Percentiles rank a stretch among this genome's conserved stretches.
Conservation (phyloP, 1,139 yeast species). For the Eremothecium sinecaudum region DNA sequence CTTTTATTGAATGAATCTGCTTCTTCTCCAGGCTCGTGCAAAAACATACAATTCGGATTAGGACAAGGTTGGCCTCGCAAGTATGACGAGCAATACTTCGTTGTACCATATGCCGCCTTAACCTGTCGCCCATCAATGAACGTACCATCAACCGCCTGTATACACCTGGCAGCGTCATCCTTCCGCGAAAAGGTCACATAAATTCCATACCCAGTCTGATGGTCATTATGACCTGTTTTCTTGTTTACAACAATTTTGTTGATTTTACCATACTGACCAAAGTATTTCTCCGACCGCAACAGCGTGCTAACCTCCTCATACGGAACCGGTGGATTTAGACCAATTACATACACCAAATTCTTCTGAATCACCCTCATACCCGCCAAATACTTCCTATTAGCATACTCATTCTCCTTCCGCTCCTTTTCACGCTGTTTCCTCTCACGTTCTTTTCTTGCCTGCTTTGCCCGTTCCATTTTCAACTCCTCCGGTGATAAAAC, state of each 20-base stretch:
- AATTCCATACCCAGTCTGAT: slow-evolving; percentile 77
- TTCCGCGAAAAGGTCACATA: slow-evolving; percentile 88
- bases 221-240: slow-evolving; percentile 43
- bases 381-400: slow-evolving; percentile 84
- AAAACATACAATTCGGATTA: slow-evolving; percentile 96
- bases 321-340: slow-evolving; percentile 76
- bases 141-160: slow-evolving; percentile 89
- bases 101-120: slow-evolving; percentile 96
- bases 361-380: slow-evolving; percentile 97
- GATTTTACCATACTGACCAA: slow-evolving; percentile 96
- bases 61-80: slow-evolving; percentile 94
- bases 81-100: slow-evolving; percentile 94
- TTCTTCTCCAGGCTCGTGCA: slow-evolving; percentile 99
- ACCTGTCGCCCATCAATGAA: slow-evolving; percentile 79
- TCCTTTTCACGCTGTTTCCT: slow-evolving; percentile 86
- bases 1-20: slow-evolving; percentile 94
- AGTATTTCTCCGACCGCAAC: slow-evolving; percentile 82
- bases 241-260: slow-evolving; percentile 88
- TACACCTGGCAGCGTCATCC: slow-evolving; percentile 92
- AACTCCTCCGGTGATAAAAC: slow-evolving; percentile 78
- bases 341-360: slow-evolving; percentile 92
- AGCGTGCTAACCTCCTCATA: slow-evolving; percentile 84
- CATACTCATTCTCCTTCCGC: slow-evolving; percentile 81
- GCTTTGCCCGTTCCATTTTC: slow-evolving; percentile 66
- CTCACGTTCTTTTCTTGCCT: slow-evolving; percentile 74